phyloP scores from a whole-genome alignment of 441 rosid species.

The Euphorbia celastroides region DNA sequence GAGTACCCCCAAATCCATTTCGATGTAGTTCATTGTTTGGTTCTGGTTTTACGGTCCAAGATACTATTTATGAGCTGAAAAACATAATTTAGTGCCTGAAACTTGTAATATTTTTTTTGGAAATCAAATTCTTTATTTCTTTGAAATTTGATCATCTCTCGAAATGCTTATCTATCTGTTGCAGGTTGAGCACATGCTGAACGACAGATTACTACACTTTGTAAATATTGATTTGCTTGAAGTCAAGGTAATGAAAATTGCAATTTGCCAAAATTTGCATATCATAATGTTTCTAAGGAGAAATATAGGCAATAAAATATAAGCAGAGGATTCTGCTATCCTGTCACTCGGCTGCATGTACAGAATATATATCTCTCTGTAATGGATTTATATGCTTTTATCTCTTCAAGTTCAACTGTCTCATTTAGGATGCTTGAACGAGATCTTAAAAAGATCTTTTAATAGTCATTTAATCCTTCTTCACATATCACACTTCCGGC shows the following conservation, averaged over 20 bases:
- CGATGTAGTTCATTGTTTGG: background rate
- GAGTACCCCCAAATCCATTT: slow-evolving; percentile 1
- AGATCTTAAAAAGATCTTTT: background rate
- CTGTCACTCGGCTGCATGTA: background rate
- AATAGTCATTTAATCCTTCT: background rate
- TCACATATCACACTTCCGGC: background rate
- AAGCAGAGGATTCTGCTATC: background rate
- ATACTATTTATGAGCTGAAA: background rate
- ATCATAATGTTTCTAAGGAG: background rate
- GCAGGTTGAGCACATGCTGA: slow-evolving; percentile 97
- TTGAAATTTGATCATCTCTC: background rate
- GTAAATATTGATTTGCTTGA: slow-evolving; percentile 86
- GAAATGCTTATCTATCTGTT: slow-evolving; percentile 18
- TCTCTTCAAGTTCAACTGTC: slow-evolving; percentile 7
- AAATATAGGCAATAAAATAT: background rate
- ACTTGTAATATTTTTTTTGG: background rate
- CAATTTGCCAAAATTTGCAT: slow-evolving; percentile 10
- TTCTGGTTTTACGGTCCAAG: background rate
- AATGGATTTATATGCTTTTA: background rate
- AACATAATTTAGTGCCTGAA: background rate
- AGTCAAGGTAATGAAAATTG: slow-evolving; percentile 68
- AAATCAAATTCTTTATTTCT: background rate
- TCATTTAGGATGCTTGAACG: background rate
- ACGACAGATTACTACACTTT: slow-evolving; percentile 94
- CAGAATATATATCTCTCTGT: background rate